Evolutionary conservation across 441 rosid species (phyloP).

Genomic region (Francoa sonchifolia): DNA sequence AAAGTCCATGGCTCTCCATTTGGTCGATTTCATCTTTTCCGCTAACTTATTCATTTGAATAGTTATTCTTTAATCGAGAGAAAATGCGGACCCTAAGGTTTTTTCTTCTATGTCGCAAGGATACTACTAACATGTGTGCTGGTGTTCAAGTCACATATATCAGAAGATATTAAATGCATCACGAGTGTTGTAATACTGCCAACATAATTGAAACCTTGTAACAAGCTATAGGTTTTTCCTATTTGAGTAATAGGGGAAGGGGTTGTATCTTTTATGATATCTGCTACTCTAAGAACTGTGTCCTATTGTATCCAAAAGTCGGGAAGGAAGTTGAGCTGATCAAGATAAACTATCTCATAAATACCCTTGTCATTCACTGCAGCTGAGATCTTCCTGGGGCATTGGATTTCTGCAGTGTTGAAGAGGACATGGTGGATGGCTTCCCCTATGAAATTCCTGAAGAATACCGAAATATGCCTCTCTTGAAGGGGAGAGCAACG

Average conservation of each 20-base stretch:
- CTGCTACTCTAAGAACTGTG: constrained; percentile 4
- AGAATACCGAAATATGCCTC: constrained; percentile 74
- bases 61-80: no score
- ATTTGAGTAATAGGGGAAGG: no score
- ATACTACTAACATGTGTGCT: no score
- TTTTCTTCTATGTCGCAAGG: no score
- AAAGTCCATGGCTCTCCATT: no score
- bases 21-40: no score
- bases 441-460: constrained; percentile 89
- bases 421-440: constrained; percentile 97
- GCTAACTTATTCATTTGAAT: no score
- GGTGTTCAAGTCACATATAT: no score
- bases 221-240: not conserved
- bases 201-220: no score
- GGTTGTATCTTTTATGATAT: constrained; percentile 1
- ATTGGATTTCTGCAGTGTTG: constrained; percentile 99
- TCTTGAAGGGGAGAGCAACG: constrained; percentile 87
- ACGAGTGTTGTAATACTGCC: no score
- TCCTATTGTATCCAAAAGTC: constrained; percentile 10
- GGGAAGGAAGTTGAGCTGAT: constrained; percentile 28
- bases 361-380: constrained; percentile 93
- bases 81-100: no score
- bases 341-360: constrained; percentile 52
- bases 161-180: no score
- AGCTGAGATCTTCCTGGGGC: constrained; percentile 99